phyloP scores from a whole-genome alignment of 1,284 basidiomycete species.

The Crucibulum parvulum region DNA sequence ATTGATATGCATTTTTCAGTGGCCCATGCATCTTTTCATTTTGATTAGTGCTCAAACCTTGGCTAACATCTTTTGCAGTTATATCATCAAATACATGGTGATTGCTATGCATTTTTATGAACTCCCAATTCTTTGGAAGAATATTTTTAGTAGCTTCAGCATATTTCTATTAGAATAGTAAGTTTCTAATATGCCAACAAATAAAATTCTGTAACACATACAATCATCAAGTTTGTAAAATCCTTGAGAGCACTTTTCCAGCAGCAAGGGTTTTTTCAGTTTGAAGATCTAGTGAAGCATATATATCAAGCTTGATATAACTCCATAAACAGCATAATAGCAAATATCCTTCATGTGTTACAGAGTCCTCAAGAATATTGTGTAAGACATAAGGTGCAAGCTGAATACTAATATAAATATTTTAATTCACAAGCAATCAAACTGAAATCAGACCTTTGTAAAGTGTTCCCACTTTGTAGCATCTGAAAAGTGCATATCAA shows the following conservation, averaged over 20 bases:
- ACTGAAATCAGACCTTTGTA: slow-evolving; percentile 21
- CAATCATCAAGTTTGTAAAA: slow-evolving; percentile 8
- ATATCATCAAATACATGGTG: slow-evolving; percentile 29
- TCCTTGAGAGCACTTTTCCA: slow-evolving; percentile 9
- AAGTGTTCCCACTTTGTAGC: slow-evolving; percentile 40
- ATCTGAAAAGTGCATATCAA: slow-evolving; percentile 33
- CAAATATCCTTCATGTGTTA: slow-evolving; percentile 1
- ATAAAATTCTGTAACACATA: background rate
- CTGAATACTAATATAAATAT: background rate
- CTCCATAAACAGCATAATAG: slow-evolving; percentile 11
- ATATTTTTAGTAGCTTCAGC: background rate
- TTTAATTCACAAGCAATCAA: background rate
- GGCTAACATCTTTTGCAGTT: slow-evolving; percentile 24
- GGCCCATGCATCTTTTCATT: slow-evolving; percentile 25
- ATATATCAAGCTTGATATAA: slow-evolving; percentile 19
- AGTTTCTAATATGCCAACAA: background rate
- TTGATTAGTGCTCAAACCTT: slow-evolving; percentile 28
- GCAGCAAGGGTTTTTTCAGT: slow-evolving; percentile 10
- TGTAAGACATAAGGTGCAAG: slow-evolving; percentile 1
- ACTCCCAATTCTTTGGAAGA: slow-evolving; percentile 10
- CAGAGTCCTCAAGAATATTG: slow-evolving; percentile 5
- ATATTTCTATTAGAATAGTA: no score
- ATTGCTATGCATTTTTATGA: slow-evolving; percentile 14
- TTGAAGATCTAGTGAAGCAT: slow-evolving; percentile 14
- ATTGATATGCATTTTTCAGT: slow-evolving; percentile 26